phyloP scores from a whole-genome alignment of 495 filamentous ascomycete genomes.

The Neurospora sp. region DNA sequence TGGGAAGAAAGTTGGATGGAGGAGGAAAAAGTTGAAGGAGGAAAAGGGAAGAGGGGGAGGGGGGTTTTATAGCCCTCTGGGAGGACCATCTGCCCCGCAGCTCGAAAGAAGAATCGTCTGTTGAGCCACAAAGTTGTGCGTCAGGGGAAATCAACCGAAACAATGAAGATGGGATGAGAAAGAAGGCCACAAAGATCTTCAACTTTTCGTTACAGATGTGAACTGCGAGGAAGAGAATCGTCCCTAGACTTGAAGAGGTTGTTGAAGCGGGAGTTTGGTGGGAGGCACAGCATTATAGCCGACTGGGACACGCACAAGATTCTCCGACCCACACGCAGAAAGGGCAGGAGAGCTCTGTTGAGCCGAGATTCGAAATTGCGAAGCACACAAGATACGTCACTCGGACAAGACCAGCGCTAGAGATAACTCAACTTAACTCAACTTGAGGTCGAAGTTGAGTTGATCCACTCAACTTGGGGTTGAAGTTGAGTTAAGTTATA shows the following conservation, averaged over 20 bases:
- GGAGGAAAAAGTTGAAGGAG: not conserved
- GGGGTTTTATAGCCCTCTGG: not conserved
- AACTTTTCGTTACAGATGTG: not conserved
- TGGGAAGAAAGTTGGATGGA: not conserved
- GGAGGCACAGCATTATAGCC: not conserved
- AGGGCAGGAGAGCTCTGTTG: not conserved
- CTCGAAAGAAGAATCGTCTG: not conserved
- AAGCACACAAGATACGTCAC: not conserved
- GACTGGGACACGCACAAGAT: not conserved
- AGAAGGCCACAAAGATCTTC: not conserved
- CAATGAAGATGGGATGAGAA: not conserved
- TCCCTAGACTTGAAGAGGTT: not conserved
- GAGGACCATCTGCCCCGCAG: not conserved
- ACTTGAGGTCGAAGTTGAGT: too few relatives aligned
- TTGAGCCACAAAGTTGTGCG: not conserved
- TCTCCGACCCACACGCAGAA: not conserved
- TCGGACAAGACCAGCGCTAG: not conserved
- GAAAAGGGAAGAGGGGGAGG: not conserved
- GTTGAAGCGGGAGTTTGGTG: not conserved
- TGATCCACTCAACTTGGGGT: too few relatives aligned
- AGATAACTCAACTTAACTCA: too few relatives aligned
- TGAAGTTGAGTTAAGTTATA: too few relatives aligned
- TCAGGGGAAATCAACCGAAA: not conserved
- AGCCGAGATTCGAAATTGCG: not conserved
- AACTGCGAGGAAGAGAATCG: not conserved